Evolutionary conservation across 1,139 yeast genomes (phyloP).

Genomic region (Pichia kudriavzevii): DNA sequence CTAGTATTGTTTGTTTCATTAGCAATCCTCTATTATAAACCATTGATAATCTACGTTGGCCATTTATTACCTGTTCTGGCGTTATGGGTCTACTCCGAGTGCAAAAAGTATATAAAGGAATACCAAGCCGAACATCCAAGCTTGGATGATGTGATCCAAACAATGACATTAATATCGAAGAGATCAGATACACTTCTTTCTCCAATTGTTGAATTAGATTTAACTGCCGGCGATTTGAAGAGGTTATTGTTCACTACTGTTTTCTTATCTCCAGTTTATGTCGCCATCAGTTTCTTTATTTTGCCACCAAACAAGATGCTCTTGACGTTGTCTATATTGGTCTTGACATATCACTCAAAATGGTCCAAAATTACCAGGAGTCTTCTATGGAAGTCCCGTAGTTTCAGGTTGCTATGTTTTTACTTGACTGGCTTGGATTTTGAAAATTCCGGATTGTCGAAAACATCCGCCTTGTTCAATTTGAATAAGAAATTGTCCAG

Average conservation of each 20-base stretch:
- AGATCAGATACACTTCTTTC: slow-evolving; percentile 69
- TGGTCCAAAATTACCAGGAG: slow-evolving; percentile 77
- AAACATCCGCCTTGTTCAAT: slow-evolving; percentile 26
- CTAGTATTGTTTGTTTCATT: slow-evolving; percentile 48
- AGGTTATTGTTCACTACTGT: slow-evolving; percentile 76
- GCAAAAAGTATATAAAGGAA: slow-evolving; percentile 40
- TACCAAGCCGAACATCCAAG: slow-evolving; percentile 69
- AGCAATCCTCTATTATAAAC: slow-evolving; percentile 65
- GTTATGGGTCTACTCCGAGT: slow-evolving; percentile 57
- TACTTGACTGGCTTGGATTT: slow-evolving; percentile 85
- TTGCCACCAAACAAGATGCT: slow-evolving; percentile 67
- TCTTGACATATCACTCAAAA: slow-evolving; percentile 78
- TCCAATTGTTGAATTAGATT: slow-evolving; percentile 65
- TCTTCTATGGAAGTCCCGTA: slow-evolving; percentile 73
- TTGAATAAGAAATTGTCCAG: slow-evolving; percentile 30
- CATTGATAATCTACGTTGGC: slow-evolving; percentile 67
- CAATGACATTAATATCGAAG: slow-evolving; percentile 66
- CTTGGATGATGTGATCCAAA: slow-evolving; percentile 80
- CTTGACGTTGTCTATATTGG: slow-evolving; percentile 50
- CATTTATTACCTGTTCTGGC: slow-evolving; percentile 67
- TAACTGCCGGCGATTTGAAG: slow-evolving; percentile 72
- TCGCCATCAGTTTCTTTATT: slow-evolving; percentile 57
- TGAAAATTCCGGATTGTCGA: slow-evolving; percentile 39
- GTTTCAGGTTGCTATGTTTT: slow-evolving; percentile 63
- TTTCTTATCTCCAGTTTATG: slow-evolving; percentile 76